phyloP scores from a whole-genome alignment of 164 flowering plant genomes.

The Chimonanthus salicifolius region DNA sequence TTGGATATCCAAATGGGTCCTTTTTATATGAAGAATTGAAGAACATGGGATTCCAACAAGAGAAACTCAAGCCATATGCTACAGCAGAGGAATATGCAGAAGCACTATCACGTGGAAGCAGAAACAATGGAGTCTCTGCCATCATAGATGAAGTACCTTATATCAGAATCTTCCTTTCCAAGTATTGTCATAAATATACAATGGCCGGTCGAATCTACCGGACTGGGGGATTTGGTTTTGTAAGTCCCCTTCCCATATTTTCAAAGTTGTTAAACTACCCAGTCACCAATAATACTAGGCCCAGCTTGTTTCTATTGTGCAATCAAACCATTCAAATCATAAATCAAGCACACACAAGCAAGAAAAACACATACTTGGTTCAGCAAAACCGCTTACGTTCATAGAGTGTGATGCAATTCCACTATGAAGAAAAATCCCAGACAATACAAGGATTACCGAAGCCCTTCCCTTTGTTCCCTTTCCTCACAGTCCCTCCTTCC shows the following conservation, averaged over 20 bases:
- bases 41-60: slow-evolving; percentile 1
- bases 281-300: too few relatives aligned
- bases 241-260: slow-evolving; percentile 16
- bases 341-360: too few relatives aligned
- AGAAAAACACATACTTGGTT: too few relatives aligned
- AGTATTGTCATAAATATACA: background rate
- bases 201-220: slow-evolving; percentile 20
- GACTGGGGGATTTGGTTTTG: slow-evolving; percentile 45
- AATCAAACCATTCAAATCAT: too few relatives aligned
- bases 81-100: slow-evolving; percentile 2
- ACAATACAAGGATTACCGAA: too few relatives aligned
- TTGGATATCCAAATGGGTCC: slow-evolving; percentile 20
- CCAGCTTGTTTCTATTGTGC: too few relatives aligned
- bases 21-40: slow-evolving; percentile 8
- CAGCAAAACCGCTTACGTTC: too few relatives aligned
- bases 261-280: background rate
- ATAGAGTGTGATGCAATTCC: too few relatives aligned
- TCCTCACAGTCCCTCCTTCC: too few relatives aligned
- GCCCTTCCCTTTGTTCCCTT: too few relatives aligned
- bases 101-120: slow-evolving; percentile 25
- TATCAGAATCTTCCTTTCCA: slow-evolving; percentile 13
- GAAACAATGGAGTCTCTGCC: slow-evolving; percentile 42
- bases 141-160: slow-evolving; percentile 25
- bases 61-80: slow-evolving; percentile 5
- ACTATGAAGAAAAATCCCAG: too few relatives aligned